Conservation (phyloP, 768 basidiomycete species). For the Tricholoma hemisulphureum region DNA sequence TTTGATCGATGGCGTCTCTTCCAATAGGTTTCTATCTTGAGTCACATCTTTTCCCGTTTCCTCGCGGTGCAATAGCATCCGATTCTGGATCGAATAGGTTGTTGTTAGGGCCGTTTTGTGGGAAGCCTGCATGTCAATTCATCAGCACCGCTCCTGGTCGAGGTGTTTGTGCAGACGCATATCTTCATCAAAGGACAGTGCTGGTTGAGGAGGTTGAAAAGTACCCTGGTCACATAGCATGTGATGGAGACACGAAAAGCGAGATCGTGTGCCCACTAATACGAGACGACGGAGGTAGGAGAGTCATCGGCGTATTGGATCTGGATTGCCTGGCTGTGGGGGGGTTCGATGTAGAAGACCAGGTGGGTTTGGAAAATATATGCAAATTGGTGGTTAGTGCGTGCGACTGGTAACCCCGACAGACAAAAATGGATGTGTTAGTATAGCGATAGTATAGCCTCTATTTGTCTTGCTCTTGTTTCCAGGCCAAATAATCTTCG, state of each 20-base stretch:
- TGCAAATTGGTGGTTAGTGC: slow-evolving; percentile 58
- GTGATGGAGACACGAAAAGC: slow-evolving; percentile 86
- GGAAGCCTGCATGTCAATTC: slow-evolving; percentile 87
- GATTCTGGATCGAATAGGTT: slow-evolving; percentile 34
- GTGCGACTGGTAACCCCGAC: slow-evolving; percentile 58
- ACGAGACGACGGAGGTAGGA: slow-evolving; percentile 24
- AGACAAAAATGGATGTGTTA: slow-evolving; percentile 5
- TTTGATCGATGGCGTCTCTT: background rate
- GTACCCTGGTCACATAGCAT: slow-evolving; percentile 93
- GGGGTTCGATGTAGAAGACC: slow-evolving; percentile 79
- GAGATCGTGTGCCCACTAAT: slow-evolving; percentile 79
- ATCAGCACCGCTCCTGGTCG: slow-evolving; percentile 56
- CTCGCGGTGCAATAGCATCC: slow-evolving; percentile 26
- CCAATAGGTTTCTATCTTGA: slow-evolving; percentile 81
- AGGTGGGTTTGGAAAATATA: slow-evolving; percentile 72
- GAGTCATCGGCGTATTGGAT: slow-evolving; percentile 65
- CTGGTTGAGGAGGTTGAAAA: slow-evolving; percentile 75
- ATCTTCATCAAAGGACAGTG: slow-evolving; percentile 50
- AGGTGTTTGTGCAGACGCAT: slow-evolving; percentile 90
- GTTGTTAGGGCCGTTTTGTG: slow-evolving; percentile 82
- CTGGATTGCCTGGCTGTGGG: slow-evolving; percentile 73
- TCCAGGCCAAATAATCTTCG: slow-evolving; percentile 65
- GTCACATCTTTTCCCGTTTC: slow-evolving; percentile 56
- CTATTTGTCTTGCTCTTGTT: slow-evolving; percentile 27
- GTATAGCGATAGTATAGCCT: slow-evolving; percentile 4